Evolutionary conservation across 2,329 filamentous ascomycete species (phyloP).

Genomic region (Davidsoniella neocaledoniae): DNA sequence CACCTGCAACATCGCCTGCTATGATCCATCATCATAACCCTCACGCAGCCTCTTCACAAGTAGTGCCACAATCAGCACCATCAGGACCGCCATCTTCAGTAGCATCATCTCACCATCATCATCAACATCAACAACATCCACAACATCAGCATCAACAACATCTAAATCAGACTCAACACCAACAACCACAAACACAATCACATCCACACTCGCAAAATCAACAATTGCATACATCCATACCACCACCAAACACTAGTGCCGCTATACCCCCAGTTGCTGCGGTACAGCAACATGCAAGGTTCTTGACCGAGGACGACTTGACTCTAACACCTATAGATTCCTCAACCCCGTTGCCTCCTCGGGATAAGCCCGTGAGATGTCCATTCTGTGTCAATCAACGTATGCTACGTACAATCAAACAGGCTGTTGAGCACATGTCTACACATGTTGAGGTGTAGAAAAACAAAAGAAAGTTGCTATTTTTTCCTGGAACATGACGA

Average conservation of each 20-base stretch:
- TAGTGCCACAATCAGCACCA: not conserved
- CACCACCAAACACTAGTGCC: not conserved
- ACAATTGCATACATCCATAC: not conserved
- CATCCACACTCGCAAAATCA: not conserved
- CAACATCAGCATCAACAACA: too few relatives aligned
- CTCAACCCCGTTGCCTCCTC: constrained; percentile 27
- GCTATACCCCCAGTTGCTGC: not conserved
- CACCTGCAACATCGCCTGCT: not conserved
- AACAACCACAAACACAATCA: not conserved
- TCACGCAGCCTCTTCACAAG: not conserved
- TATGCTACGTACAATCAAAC: constrained; percentile 43
- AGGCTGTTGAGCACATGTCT: constrained; percentile 45
- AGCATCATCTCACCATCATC: not conserved
- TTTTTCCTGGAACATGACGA: too few relatives aligned
- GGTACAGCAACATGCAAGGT: not conserved
- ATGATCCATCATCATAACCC: not conserved
- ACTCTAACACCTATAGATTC: constrained; percentile 39
- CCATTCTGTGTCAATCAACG: constrained; percentile 45
- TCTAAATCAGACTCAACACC: not conserved
- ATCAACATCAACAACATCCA: not conserved
- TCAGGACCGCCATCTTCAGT: not conserved
- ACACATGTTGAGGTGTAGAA: constrained; percentile 39
- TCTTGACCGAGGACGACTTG: constrained; percentile 22
- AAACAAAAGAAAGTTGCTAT: not conserved
- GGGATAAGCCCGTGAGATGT: constrained; percentile 36